These are phyloP conservation scores for Aegilops bicornis DNA, from an alignment of 176 grass and related monocot genomes.

Conservation along the genomic window DNA sequence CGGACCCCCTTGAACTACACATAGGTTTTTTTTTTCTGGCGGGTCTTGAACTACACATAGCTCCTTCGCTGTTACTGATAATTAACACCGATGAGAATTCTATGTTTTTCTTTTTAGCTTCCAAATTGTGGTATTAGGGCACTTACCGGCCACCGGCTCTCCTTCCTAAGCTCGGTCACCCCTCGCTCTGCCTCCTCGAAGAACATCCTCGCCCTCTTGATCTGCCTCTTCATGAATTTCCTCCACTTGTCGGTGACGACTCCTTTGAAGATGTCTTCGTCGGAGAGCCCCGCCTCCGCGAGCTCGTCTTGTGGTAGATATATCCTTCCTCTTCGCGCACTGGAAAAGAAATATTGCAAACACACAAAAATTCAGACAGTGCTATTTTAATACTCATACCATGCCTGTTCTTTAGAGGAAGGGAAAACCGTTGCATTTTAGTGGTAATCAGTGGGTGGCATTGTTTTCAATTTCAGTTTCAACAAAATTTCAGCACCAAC, in stretches of 20 bases:
- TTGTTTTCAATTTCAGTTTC: no score
- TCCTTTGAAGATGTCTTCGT: slow-evolving; percentile 83
- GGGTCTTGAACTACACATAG: no score
- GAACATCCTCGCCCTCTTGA: slow-evolving; percentile 87
- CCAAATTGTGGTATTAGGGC: background rate
- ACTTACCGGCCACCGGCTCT: slow-evolving; percentile 92
- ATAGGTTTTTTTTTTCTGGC: no score
- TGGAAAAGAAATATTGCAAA: background rate
- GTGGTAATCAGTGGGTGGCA: no score
- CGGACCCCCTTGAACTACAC: no score
- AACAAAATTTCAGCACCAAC: no score
- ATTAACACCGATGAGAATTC: background rate
- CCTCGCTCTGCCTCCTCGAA: slow-evolving; percentile 80
- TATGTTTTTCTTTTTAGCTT: background rate
- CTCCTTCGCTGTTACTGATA: no score
- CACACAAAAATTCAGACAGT: background rate
- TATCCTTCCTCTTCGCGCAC: slow-evolving; percentile 80
- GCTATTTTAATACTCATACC: background rate
- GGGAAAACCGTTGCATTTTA: background rate
- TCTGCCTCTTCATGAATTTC: slow-evolving; percentile 88
- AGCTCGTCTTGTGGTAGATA: slow-evolving; percentile 92
- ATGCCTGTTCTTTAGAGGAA: no score
- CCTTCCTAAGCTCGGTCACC: slow-evolving; percentile 78
- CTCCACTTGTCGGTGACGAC: slow-evolving; percentile 70
- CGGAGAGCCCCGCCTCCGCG: slow-evolving; percentile 61